Percentiles rank a stretch among this genome's conserved stretches.
Evolutionary conservation across 2,329 filamentous ascomycete genomes (phyloP).

Genomic region (Sclerotinia subarctica): DNA sequence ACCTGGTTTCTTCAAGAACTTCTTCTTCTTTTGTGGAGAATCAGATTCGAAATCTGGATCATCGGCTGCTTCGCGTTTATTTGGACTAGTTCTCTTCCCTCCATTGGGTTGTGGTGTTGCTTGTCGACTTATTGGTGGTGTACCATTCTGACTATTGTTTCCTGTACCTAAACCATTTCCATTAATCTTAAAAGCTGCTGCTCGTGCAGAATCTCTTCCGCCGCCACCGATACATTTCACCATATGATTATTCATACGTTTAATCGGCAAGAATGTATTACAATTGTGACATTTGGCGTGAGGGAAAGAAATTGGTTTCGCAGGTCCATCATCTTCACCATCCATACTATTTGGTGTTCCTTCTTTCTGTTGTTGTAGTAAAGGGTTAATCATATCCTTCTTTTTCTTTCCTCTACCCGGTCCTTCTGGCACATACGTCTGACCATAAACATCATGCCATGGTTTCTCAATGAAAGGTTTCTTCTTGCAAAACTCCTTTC

Average conservation of each 20-base stretch:
- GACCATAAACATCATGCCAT: conserved; percentile 78
- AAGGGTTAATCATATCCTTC: conserved; percentile 64
- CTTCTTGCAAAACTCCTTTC: conserved; percentile 73
- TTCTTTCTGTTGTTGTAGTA: conserved; percentile 32
- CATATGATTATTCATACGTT: conserved; percentile 66
- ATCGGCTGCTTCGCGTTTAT: conserved; percentile 36
- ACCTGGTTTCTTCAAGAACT: conserved; percentile 32
- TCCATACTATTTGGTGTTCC: conserved; percentile 46
- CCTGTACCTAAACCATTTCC: conserved; percentile 43
- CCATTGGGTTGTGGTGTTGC: conserved; percentile 49
- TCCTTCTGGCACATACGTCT: conserved; percentile 72
- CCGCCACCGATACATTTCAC: conserved; percentile 65
- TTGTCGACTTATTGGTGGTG: conserved; percentile 61
- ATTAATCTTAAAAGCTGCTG: conserved; percentile 62
- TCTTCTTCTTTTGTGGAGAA: conserved; percentile 37
- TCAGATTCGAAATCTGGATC: conserved; percentile 36
- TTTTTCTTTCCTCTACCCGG: conserved; percentile 78
- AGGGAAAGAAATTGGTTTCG: conserved; percentile 62
- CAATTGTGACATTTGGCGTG: conserved; percentile 66
- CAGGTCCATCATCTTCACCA: conserved; percentile 46
- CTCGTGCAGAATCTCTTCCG: conserved; percentile 59
- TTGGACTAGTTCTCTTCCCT: conserved; percentile 34
- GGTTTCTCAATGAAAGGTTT: conserved; percentile 73
- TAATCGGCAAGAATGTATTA: conserved; percentile 63
- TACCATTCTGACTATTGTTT: conserved; percentile 49